A percentile compares a stretch with the other conserved stretches of the same genome.
These are phyloP conservation scores for Chalciporus sphaerocephalus DNA, from an alignment of 768 basidiomycete species.

Conservation along the genomic window DNA sequence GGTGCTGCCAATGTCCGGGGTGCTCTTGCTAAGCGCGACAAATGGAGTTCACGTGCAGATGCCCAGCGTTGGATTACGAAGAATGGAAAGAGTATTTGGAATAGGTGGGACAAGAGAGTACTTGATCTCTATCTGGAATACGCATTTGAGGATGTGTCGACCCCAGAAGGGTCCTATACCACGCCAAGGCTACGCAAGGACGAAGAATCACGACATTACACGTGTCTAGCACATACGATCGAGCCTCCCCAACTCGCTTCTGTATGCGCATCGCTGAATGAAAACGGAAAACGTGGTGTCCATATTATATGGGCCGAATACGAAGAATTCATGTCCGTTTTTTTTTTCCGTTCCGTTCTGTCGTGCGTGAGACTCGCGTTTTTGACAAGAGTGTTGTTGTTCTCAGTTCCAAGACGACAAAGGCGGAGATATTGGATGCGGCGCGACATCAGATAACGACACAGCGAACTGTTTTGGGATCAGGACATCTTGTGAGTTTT, in stretches of 20 bases:
- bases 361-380: not conserved
- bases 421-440: constrained; percentile 27
- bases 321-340: constrained; percentile 27
- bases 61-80: constrained; percentile 17
- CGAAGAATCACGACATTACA: constrained; percentile 27
- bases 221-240: constrained; percentile 25
- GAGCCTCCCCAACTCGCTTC: constrained; percentile 20
- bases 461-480: constrained; percentile 20
- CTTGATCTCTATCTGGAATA: constrained; percentile 25
- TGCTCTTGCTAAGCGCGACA: constrained; percentile 24
- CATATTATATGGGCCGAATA: constrained; percentile 31
- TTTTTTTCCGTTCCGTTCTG: not conserved
- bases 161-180: constrained; percentile 8
- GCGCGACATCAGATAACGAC: constrained; percentile 19
- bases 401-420: constrained; percentile 24
- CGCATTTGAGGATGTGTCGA: constrained; percentile 20
- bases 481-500: constrained; percentile 29
- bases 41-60: constrained; percentile 22
- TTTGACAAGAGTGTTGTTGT: too few relatives aligned
- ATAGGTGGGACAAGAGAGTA: constrained; percentile 22
- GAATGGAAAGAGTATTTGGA: constrained; percentile 16
- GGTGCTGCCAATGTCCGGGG: constrained; percentile 30
- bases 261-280: constrained; percentile 14
- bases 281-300: constrained; percentile 11
- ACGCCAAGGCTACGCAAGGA: constrained; percentile 27